Conservation (phyloP, 1,139 yeast species). For the Pichia sp. region DNA sequence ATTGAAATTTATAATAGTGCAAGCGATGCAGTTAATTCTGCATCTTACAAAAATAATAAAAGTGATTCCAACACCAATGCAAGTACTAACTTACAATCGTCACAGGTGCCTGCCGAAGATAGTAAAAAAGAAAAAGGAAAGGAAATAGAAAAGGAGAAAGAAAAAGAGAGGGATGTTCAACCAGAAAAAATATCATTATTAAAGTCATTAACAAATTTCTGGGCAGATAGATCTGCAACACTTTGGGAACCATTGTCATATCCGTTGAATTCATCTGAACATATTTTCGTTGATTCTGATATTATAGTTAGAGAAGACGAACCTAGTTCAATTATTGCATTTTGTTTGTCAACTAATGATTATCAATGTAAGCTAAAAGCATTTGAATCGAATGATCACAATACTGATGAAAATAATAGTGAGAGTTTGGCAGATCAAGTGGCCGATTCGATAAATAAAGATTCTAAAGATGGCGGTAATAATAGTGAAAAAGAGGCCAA, state of each 20-base stretch:
- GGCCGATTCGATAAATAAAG: not conserved
- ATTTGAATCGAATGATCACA: not conserved
- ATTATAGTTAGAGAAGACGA: constrained; percentile 95
- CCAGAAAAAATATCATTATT: constrained; percentile 68
- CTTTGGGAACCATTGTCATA: constrained; percentile 90
- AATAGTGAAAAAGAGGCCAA: not conserved
- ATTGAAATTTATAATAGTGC: constrained; percentile 89
- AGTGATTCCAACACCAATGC: not conserved
- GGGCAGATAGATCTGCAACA: constrained; percentile 97
- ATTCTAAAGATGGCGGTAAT: not conserved
- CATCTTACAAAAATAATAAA: constrained; percentile 2
- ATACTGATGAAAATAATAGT: not conserved
- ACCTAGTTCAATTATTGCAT: constrained; percentile 90
- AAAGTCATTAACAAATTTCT: constrained; percentile 80
- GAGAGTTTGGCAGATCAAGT: not conserved
- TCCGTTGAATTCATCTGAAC: constrained; percentile 76
- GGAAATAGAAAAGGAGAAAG: constrained; percentile 1
- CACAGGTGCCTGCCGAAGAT: not conserved
- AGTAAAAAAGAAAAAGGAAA: constrained; percentile 1
- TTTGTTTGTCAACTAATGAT: constrained; percentile 80
- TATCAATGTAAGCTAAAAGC: constrained; percentile 38
- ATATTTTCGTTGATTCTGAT: constrained; percentile 88
- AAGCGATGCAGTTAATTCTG: constrained; percentile 63
- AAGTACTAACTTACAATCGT: not conserved
- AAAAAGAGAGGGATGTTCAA: constrained; percentile 15